phyloP scores from a whole-genome alignment of 306 rosid species.

The Castanea sativa region DNA sequence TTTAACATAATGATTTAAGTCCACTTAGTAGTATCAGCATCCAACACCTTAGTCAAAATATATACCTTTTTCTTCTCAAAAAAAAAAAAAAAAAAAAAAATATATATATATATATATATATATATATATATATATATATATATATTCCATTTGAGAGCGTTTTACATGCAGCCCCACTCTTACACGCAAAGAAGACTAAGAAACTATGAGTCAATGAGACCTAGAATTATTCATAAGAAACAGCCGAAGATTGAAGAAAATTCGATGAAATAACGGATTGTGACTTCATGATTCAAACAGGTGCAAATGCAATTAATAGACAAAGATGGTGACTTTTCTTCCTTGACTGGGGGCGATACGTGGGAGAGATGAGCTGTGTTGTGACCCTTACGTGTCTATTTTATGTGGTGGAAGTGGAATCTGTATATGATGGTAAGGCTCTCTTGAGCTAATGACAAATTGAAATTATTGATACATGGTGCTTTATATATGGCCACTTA shows the following conservation, averaged over 20 bases:
- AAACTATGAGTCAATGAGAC: not conserved
- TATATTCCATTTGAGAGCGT: too few relatives aligned
- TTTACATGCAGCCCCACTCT: too few relatives aligned
- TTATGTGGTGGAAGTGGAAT: constrained; percentile 4
- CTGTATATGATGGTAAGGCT: not conserved
- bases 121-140: too few relatives aligned
- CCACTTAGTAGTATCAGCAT: too few relatives aligned
- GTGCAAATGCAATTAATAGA: not conserved
- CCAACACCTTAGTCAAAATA: too few relatives aligned
- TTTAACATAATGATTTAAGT: too few relatives aligned
- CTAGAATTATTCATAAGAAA: not conserved
- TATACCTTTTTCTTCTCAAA: too few relatives aligned
- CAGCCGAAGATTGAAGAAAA: not conserved
- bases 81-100: too few relatives aligned
- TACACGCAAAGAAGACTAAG: not conserved
- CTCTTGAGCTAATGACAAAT: not conserved
- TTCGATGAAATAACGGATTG: not conserved
- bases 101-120: too few relatives aligned
- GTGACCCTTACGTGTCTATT: not conserved
- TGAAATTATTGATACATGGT: not conserved
- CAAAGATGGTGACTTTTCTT: not conserved
- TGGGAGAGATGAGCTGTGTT: not conserved
- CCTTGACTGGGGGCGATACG: not conserved
- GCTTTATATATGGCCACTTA: not conserved
- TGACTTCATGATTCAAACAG: not conserved